Conservation (phyloP, 176 grass and related monocot genomes). For the Oryza nivara region DNA sequence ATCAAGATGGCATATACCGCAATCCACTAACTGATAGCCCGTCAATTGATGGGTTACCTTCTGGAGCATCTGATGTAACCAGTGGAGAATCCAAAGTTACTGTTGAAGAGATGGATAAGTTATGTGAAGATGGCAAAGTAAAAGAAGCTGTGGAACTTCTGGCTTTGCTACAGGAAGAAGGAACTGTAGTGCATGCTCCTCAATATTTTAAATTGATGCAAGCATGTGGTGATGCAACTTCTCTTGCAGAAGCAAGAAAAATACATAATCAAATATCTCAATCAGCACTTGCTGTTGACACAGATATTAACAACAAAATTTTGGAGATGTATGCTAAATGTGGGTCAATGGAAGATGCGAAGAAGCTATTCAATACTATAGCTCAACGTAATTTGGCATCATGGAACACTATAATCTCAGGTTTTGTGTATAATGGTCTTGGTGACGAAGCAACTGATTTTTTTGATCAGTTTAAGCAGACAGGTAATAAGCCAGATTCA, state of each 20-base stretch:
- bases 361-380: slow-evolving; percentile 74
- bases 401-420: slow-evolving; percentile 84
- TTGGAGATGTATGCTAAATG: slow-evolving; percentile 91
- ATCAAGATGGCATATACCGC: slow-evolving; percentile 35
- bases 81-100: slow-evolving; percentile 53
- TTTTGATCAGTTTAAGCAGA: slow-evolving; percentile 67
- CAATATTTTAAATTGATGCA: slow-evolving; percentile 68
- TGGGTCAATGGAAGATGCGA: slow-evolving; percentile 76
- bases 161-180: slow-evolving; percentile 55
- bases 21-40: slow-evolving; percentile 4
- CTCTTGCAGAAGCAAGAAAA: slow-evolving; percentile 65
- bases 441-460: slow-evolving; percentile 85
- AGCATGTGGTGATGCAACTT: slow-evolving; percentile 67
- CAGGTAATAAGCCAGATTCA: slow-evolving; percentile 62
- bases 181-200: slow-evolving; percentile 45
- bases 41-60: slow-evolving; percentile 33
- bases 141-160: slow-evolving; percentile 77
- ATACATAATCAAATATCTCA: slow-evolving; percentile 60
- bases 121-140: slow-evolving; percentile 76
- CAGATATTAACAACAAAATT: slow-evolving; percentile 74
- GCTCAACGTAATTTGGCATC: slow-evolving; percentile 61
- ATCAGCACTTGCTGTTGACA: slow-evolving; percentile 50
- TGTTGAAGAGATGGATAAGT: slow-evolving; percentile 75
- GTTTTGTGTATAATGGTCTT: slow-evolving; percentile 75
- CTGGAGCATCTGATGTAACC: slow-evolving; percentile 44